Percentiles rank a stretch among this genome's conserved stretches.
Conservation (phyloP, 2,329 filamentous ascomycete genomes). For the Cladosporium sp. region DNA sequence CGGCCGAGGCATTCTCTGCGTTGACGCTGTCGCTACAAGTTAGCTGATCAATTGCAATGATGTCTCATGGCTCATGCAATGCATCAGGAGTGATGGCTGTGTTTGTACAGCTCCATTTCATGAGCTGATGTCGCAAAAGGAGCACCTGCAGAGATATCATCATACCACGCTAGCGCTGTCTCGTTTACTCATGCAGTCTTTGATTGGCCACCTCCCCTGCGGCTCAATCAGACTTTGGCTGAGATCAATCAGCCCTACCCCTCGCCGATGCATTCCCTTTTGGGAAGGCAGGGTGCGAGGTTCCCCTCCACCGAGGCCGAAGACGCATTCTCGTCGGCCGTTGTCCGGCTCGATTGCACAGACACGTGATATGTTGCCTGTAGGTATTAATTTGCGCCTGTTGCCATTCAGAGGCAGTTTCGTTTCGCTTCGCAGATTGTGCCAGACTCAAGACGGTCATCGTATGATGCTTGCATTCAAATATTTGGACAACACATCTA, state of each 20-base stretch:
- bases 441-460: not conserved
- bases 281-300: not conserved
- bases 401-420: not conserved
- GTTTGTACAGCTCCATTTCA: not conserved
- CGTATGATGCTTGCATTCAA: not conserved
- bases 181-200: constrained; percentile 8
- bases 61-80: not conserved
- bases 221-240: constrained; percentile 16
- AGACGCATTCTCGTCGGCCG: not conserved
- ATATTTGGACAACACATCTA: not conserved
- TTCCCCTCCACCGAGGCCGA: not conserved
- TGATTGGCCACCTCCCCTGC: constrained; percentile 3
- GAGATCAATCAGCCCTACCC: not conserved
- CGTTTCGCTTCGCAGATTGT: not conserved
- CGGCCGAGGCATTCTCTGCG: not conserved
- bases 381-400: not conserved
- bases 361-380: not conserved
- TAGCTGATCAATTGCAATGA: not conserved
- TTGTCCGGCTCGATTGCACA: not conserved
- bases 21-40: not conserved
- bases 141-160: constrained; percentile 4
- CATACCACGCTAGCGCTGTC: not conserved
- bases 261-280: not conserved
- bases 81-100: not conserved
- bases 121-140: not conserved